A percentile compares a stretch with the other conserved stretches of the same genome.
phyloP scores from a whole-genome alignment of 768 basidiomycete genomes.

The Macrolepiota dolichaula region DNA sequence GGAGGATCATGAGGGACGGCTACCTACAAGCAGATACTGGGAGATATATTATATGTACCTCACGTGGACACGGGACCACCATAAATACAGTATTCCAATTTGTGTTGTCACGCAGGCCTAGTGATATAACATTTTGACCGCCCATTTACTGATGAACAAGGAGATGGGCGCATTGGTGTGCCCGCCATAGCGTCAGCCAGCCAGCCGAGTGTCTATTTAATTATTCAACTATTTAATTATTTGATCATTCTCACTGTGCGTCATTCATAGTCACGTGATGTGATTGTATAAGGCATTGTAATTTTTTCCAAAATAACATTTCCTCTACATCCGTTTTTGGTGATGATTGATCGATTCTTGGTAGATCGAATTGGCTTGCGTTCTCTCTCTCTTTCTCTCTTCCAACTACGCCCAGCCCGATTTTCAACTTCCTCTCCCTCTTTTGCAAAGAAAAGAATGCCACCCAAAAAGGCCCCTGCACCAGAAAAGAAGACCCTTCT shows the following conservation, averaged over 20 bases:
- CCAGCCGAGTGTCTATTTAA: too few relatives aligned
- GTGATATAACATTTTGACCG: background rate
- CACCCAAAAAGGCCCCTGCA: conserved; percentile 79
- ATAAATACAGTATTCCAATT: background rate
- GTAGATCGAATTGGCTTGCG: conserved; percentile 17
- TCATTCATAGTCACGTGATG: conserved; percentile 5
- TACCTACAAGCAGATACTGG: too few relatives aligned
- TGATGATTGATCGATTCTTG: conserved; percentile 25
- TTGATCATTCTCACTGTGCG: background rate
- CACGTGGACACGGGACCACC: background rate
- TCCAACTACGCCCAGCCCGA: conserved; percentile 13
- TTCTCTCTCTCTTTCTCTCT: conserved; percentile 16
- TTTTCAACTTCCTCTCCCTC: conserved; percentile 37
- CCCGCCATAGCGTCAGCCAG: conserved; percentile 9
- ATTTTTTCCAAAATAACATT: background rate
- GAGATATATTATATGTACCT: too few relatives aligned
- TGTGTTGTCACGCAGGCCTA: conserved; percentile 9
- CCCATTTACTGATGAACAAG: conserved; percentile 12
- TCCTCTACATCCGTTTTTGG: conserved; percentile 10
- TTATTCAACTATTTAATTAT: too few relatives aligned
- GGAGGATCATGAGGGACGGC: conserved; percentile 16
- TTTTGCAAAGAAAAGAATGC: conserved; percentile 69
- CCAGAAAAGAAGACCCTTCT: conserved; percentile 84
- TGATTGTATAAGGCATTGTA: background rate
- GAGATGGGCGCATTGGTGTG: conserved; percentile 12